A percentile compares a stretch with the other conserved stretches of the same genome.
Conservation (phyloP, 768 basidiomycete species). For the Scleroderma bovista region DNA sequence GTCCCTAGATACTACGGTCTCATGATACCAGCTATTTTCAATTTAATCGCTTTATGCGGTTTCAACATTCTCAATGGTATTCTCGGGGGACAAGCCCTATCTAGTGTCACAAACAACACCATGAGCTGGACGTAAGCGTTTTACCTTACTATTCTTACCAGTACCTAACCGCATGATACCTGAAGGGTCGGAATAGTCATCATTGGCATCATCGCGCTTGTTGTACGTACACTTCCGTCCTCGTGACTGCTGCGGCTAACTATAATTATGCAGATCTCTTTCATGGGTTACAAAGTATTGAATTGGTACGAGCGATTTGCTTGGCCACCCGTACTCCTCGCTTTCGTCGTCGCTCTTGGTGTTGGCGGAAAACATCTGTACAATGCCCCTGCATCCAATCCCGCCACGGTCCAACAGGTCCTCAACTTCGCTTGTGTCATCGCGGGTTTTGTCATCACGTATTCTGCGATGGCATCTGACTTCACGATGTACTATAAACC, state of each 20-base stretch:
- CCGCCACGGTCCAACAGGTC: constrained; percentile 50
- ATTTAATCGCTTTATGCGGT: constrained; percentile 55
- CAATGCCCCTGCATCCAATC: constrained; percentile 38
- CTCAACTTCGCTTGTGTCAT: constrained; percentile 65
- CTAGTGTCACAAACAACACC: constrained; percentile 45
- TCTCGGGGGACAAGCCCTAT: constrained; percentile 62
- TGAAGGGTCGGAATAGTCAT: constrained; percentile 77
- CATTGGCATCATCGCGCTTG: constrained; percentile 60
- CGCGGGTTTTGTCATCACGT: constrained; percentile 71
- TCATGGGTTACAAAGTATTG: constrained; percentile 64
- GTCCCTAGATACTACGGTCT: constrained; percentile 46
- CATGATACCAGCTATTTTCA: constrained; percentile 47
- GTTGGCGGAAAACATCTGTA: constrained; percentile 68
- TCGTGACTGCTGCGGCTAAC: neutral
- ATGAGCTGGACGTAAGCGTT: constrained; percentile 46
- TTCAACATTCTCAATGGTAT: constrained; percentile 66
- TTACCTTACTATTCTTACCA: constrained; percentile 5
- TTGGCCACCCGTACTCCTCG: constrained; percentile 76
- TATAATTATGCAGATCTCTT: constrained; percentile 41
- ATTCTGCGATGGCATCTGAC: constrained; percentile 57
- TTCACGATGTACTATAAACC: constrained; percentile 68
- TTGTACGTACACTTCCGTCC: constrained; percentile 32
- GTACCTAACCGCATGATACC: constrained; percentile 7
- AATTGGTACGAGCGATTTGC: constrained; percentile 66
- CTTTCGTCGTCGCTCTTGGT: constrained; percentile 65